Evolutionary conservation across 2,329 filamentous ascomycete genomes (phyloP).

Genomic region (Calonectria pseudoreteaudii): DNA sequence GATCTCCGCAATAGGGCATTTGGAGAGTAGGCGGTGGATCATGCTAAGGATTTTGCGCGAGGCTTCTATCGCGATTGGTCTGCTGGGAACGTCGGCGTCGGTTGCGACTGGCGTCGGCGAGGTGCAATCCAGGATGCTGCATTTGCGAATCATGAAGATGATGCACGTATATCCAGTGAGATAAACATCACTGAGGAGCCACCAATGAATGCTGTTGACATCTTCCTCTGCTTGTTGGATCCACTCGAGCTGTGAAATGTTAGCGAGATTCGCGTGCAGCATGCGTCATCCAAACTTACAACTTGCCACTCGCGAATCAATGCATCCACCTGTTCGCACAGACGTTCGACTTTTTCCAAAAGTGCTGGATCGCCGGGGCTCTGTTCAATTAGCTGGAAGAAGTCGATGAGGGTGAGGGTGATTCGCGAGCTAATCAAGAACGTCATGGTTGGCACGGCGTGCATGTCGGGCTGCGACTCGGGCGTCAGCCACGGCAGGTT

Average conservation of each 20-base stretch:
- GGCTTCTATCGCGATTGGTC: neutral
- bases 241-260: conserved; percentile 16
- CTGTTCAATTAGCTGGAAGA: conserved; percentile 5
- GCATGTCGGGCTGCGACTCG: conserved; percentile 17
- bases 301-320: conserved; percentile 17
- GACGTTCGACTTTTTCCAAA: neutral
- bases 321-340: conserved; percentile 4
- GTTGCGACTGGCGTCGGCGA: neutral
- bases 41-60: conserved; percentile 7
- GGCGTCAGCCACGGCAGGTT: conserved; percentile 20
- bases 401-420: conserved; percentile 8
- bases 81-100: neutral
- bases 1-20: conserved; percentile 1
- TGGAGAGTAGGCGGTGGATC: conserved; percentile 7
- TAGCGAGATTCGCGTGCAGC: neutral
- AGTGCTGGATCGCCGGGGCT: neutral
- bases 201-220: conserved; percentile 14
- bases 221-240: conserved; percentile 13
- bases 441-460: conserved; percentile 8
- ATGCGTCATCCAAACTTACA: neutral
- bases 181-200: conserved; percentile 11
- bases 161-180: conserved; percentile 12
- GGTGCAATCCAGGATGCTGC: neutral
- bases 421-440: conserved; percentile 17
- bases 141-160: conserved; percentile 21